Percentiles rank a stretch among this genome's conserved stretches.
These are phyloP conservation scores for Penicillium brasilianum DNA, from an alignment of 2,329 filamentous ascomycete species.

Conservation along the genomic window DNA sequence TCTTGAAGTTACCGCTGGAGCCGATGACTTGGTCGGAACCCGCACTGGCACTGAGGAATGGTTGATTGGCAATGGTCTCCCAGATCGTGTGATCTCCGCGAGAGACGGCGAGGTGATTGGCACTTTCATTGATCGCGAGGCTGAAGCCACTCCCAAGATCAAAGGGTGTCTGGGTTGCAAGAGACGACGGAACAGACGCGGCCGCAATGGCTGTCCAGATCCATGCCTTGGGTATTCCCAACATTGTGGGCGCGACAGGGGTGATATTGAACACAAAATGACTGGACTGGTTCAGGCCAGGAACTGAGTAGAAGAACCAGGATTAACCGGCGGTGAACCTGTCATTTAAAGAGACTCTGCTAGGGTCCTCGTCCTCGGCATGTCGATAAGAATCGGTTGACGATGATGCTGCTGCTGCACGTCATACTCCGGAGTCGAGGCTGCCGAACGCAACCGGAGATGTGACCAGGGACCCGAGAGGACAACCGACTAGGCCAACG, in stretches of 20 bases:
- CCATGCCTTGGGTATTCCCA: slow-evolving; percentile 16
- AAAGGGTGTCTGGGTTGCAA: slow-evolving; percentile 19
- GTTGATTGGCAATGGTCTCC: slow-evolving; percentile 22
- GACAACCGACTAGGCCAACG: neutral
- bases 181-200: slow-evolving; percentile 10
- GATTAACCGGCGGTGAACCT: neutral
- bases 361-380: neutral
- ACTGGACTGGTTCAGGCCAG: neutral
- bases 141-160: slow-evolving; percentile 26
- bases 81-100: slow-evolving; percentile 19
- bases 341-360: slow-evolving; percentile 8
- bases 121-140: slow-evolving; percentile 13
- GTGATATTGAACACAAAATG: neutral
- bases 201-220: slow-evolving; percentile 23
- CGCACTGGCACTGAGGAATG: slow-evolving; percentile 30
- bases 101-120: slow-evolving; percentile 21
- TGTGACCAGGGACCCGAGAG: neutral
- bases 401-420: neutral
- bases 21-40: slow-evolving; percentile 26
- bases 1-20: slow-evolving; percentile 33
- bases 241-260: slow-evolving; percentile 12
- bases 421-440: neutral
- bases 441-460: neutral
- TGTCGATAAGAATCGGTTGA: neutral
- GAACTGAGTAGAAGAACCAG: neutral